Evolutionary conservation across 495 filamentous ascomycete genomes (phyloP), one percentile per base, ranked within the genome.

Genomic region (Daldinia concentrica): DNA sequence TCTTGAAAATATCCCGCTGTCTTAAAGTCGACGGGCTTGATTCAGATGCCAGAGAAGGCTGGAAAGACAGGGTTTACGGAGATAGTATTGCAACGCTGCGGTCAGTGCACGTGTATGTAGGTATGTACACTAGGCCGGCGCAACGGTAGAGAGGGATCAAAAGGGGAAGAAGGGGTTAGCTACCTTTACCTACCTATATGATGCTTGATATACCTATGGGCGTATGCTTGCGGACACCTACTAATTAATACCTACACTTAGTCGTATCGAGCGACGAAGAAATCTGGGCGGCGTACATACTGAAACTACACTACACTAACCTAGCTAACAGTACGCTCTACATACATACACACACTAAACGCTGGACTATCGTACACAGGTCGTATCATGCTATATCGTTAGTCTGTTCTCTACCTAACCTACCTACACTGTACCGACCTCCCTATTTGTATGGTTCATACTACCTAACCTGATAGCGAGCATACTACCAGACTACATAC

Each of bases 31-130:
- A 17, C 36, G 39, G 41, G 12, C 14, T n/a, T 56, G 56, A 61
- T 61, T 55, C 60, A 32, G 24, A 43, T 41, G 29, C 11, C 17
- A 41, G 43, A 60, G 56, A 60, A 64, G 43, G 58, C 11, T 64
- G 37, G 43, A 32, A 9, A 22, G 19, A 22, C 39, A 43, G 36
- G 39, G 57, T n/a, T 30, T 60, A 62, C 27, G 61, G 57, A 63
- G 63, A 51, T 71, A n/a, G 61, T 48, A 6, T 34, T 64, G 55
- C 36, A 34, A 69, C 54, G 48, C 43, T 55, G 45, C 8, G 43
- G 54, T 39, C 43, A 51, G 56, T 61, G 61, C 68, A 58, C 67
- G 62, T 70, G 56, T 65, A n/a, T n/a, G n/a, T n/a, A n/a, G n/a
- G n/a, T n/a, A n/a, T n/a, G n/a, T n/a, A n/a, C n/a, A n/a, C n/a